Evolutionary conservation across 2,329 filamentous ascomycete genomes (phyloP), one percentile per base, ranked within the genome.

Genomic region (Hymenoscyphus scutula): DNA sequence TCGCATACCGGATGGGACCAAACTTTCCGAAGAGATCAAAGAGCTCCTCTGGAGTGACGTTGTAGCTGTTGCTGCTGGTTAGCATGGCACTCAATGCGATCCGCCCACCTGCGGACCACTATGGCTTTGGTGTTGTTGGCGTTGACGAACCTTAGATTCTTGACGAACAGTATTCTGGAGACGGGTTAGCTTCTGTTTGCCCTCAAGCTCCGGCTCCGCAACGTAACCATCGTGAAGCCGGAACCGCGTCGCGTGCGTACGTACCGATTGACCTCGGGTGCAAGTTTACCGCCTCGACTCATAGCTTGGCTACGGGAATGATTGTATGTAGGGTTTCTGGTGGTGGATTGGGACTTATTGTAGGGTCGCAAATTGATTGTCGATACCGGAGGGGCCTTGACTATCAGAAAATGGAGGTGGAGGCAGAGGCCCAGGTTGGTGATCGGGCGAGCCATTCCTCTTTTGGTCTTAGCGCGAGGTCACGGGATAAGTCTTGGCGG

Each of bases 1-100:
- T 51, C 29, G 37, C 87, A 74, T 89, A 95, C 92, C 92, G 90
- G 77, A 97, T 94, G 71, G 92, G 90, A 67, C 93, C 93, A 77
- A 96, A 97, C 81, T 97, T 97, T 78, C 91, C 93, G 82, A 99
- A 99, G 76, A 99, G 90, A 77, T 97, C 94, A 80, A 97, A 99
- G 70, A 99, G 87, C 80, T 98, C 93, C 81, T 97, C 93, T 74
- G 94, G 90, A 75, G 92, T 95, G 76, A 99, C 93, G 90, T 96
- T 97, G 87, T 97, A 98, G 89, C 93, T 96, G 71, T 62, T 51
- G 27, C 34, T 53, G 73, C n/a, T n/a, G n/a, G 59, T 67, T 56
- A 71, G 65, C 64, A 72, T 74, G 38, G 17, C 13, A 13, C 25
- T 17, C 23, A 23, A n/a, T 17, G 6, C 27, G 23, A 48, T 58